Evolutionary conservation across 2,329 filamentous ascomycete species (phyloP).

Genomic region (Huntiella abstrusa): DNA sequence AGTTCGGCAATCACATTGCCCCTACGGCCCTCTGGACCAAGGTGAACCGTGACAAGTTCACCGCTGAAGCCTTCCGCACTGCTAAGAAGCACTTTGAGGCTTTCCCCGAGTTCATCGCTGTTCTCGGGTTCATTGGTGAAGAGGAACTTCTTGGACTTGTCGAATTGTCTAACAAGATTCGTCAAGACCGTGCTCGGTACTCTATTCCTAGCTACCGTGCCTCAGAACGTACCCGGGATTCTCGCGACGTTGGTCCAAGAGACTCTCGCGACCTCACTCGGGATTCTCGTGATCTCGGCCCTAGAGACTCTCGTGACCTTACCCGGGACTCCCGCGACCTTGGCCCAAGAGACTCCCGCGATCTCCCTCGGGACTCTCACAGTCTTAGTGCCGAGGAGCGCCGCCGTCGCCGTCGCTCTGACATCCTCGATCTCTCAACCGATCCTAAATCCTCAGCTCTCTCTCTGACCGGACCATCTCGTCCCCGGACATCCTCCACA

Average conservation of each 20-base stretch:
- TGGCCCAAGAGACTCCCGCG: constrained; percentile 16
- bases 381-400: not conserved
- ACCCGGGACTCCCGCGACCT: constrained; percentile 17
- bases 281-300: constrained; percentile 19
- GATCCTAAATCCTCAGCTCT: not conserved
- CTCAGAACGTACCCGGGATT: not conserved
- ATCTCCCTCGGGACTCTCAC: constrained; percentile 20
- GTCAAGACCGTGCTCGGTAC: constrained; percentile 6
- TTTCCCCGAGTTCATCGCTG: constrained; percentile 38
- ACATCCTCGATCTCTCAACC: constrained; percentile 15
- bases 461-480: not conserved
- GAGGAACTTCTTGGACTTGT: constrained; percentile 25
- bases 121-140: constrained; percentile 34
- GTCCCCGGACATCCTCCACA: constrained; percentile 15
- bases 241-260: constrained; percentile 2
- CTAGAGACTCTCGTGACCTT: constrained; percentile 17
- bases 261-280: constrained; percentile 17
- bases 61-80: constrained; percentile 35
- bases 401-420: not conserved
- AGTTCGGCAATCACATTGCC: constrained; percentile 35
- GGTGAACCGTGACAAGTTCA: constrained; percentile 35
- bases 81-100: constrained; percentile 42
- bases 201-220: constrained; percentile 3
- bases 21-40: constrained; percentile 40
- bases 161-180: constrained; percentile 5